Conservation (phyloP, 1,284 basidiomycete genomes). For the Stygiomarasmius scandens region DNA sequence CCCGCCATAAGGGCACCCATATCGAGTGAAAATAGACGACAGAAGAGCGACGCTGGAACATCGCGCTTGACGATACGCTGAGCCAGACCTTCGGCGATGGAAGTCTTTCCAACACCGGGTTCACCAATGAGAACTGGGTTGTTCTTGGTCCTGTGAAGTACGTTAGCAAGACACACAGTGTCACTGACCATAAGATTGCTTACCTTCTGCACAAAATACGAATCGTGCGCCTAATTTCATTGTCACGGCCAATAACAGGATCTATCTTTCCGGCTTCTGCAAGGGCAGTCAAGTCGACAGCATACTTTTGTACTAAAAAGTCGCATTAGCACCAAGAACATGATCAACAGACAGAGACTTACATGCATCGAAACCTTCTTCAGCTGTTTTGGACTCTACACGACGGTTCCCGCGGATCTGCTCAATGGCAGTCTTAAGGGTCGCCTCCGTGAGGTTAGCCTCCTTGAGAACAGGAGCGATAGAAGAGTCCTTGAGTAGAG, state of each 20-base stretch:
- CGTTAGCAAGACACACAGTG: conserved; percentile 18
- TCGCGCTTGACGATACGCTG: conserved; percentile 96
- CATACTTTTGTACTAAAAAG: conserved; percentile 70
- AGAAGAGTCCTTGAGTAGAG: conserved; percentile 73
- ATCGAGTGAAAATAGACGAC: conserved; percentile 85
- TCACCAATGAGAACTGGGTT: conserved; percentile 94
- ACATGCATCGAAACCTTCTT: conserved; percentile 83
- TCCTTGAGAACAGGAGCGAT: conserved; percentile 76
- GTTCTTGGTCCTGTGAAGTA: conserved; percentile 74
- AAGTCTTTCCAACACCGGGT: conserved; percentile 92
- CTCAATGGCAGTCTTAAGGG: conserved; percentile 80
- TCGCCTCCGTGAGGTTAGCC: conserved; percentile 68
- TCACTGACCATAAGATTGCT: conserved; percentile 11
- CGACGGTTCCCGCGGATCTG: conserved; percentile 81
- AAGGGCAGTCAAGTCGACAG: conserved; percentile 83
- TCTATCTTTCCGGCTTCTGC: conserved; percentile 93
- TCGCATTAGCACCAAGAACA: background rate
- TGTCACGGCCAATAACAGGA: conserved; percentile 89
- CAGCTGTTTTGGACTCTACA: conserved; percentile 81
- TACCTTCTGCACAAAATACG: conserved; percentile 79
- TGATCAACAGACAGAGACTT: background rate
- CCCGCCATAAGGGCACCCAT: conserved; percentile 97
- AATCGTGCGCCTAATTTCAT: conserved; percentile 79
- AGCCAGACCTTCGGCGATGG: conserved; percentile 94
- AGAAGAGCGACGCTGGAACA: conserved; percentile 86